Percentiles rank a stretch among this genome's conserved stretches.
phyloP scores from a whole-genome alignment of 192 early-diverging fungal genomes.

The Backusella luteola region DNA sequence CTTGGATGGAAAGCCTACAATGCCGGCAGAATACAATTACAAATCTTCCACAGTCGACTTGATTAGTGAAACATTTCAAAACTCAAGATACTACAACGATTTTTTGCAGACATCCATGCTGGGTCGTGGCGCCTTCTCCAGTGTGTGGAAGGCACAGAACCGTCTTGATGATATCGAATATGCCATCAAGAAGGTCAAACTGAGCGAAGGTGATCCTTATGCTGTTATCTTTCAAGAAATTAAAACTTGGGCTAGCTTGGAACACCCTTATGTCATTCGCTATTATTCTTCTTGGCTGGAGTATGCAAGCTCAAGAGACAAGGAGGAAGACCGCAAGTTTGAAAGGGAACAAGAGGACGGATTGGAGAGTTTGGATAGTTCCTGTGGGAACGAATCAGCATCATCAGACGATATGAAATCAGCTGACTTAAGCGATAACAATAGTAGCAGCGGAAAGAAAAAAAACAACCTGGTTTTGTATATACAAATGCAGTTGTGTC shows the following conservation, averaged over 20 bases:
- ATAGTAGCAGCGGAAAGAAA: neutral
- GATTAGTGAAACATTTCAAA: conserved; percentile 28
- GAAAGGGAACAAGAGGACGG: conserved; percentile 5
- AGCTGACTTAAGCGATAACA: neutral
- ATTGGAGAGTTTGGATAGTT: neutral
- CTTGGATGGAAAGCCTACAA: neutral
- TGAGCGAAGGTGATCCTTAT: conserved; percentile 33
- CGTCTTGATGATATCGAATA: conserved; percentile 86
- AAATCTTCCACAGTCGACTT: neutral
- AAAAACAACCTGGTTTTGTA: conserved; percentile 43
- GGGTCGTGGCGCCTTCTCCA: conserved; percentile 90
- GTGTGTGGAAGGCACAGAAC: conserved; percentile 77
- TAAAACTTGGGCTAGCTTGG: conserved; percentile 78
- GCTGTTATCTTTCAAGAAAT: conserved; percentile 85
- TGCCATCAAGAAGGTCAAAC: conserved; percentile 85
- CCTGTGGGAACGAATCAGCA: neutral
- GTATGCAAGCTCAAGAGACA: conserved; percentile 15
- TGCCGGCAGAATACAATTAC: neutral
- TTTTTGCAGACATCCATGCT: conserved; percentile 75
- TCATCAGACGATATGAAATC: neutral
- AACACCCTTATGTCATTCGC: conserved; percentile 88
- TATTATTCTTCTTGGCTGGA: conserved; percentile 95
- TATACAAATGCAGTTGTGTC: conserved; percentile 93
- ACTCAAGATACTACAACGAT: conserved; percentile 78
- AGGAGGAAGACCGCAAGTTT: conserved; percentile 24